These are phyloP conservation scores for Penicillium glabrum DNA, from an alignment of 2,329 filamentous ascomycete species.

Conservation along the genomic window DNA sequence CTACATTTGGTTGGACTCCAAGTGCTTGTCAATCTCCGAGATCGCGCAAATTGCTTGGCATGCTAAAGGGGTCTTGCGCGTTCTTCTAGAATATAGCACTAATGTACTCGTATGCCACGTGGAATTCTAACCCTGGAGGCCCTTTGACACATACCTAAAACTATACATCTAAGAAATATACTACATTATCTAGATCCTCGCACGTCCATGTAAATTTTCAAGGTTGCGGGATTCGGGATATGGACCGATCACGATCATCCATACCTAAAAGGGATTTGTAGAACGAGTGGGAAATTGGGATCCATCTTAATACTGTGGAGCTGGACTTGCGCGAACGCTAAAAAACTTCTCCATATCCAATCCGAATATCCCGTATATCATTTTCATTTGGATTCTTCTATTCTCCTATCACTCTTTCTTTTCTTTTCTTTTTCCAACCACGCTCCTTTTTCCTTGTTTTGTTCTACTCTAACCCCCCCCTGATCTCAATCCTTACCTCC, in stretches of 20 bases:
- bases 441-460: not conserved
- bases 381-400: not conserved
- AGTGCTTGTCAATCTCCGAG: not conserved
- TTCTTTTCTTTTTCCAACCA: not conserved
- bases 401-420: not conserved
- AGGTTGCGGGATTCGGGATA: not conserved
- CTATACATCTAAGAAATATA: not conserved
- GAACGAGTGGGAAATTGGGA: constrained; percentile 24
- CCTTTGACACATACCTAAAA: not conserved
- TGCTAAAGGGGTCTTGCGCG: not conserved
- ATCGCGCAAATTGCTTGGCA: constrained; percentile 2
- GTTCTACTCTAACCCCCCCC: not conserved
- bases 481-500: not conserved
- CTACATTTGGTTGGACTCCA: not conserved
- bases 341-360: constrained; percentile 2
- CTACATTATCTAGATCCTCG: not conserved
- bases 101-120: not conserved
- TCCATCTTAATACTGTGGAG: constrained; percentile 15
- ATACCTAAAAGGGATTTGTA: constrained; percentile 3
- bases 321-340: constrained; percentile 18
- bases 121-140: not conserved
- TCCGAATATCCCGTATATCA: not conserved
- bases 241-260: constrained; percentile 2
- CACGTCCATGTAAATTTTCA: not conserved
- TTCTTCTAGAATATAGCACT: not conserved